Percentiles rank a stretch among this genome's conserved stretches.
Evolutionary conservation across 179 eudicot genomes (phyloP).

Genomic region (Silene coronaria): DNA sequence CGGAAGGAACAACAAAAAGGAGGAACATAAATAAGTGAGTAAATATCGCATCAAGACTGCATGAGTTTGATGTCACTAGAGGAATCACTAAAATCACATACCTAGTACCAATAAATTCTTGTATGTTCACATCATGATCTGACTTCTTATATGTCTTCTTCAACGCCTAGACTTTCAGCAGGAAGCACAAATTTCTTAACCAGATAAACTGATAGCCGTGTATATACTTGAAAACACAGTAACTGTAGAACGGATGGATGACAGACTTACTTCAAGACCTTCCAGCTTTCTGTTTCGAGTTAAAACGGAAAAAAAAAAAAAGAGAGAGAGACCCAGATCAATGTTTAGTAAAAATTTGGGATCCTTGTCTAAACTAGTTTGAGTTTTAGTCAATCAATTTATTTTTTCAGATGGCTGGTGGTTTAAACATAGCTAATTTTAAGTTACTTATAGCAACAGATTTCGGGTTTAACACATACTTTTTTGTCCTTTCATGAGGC

Average conservation of each 20-base stretch:
- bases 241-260: constrained; percentile 5
- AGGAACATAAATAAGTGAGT: constrained; percentile 2
- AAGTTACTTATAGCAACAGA: not conserved
- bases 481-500: constrained; percentile 53
- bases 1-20: constrained; percentile 8
- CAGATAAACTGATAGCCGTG: constrained; percentile 8
- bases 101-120: constrained; percentile 41
- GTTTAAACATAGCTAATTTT: not conserved
- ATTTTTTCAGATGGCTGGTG: not conserved
- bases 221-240: not conserved
- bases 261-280: constrained; percentile 46
- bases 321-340: constrained; percentile 11
- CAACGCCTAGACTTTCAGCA: constrained; percentile 45
- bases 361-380: not conserved
- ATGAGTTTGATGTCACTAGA: not conserved
- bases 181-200: constrained; percentile 25
- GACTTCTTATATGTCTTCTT: constrained; percentile 48
- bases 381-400: not conserved
- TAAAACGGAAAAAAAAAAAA: constrained; percentile 7
- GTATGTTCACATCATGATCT: constrained; percentile 44
- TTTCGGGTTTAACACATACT: constrained; percentile 25
- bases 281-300: constrained; percentile 44
- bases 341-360: not conserved
- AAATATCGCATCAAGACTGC: not conserved
- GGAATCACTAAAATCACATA: constrained; percentile 15